Evolutionary conservation across 192 early-diverging fungal genomes (phyloP).

Genomic region (Backusella tuberculispora): DNA sequence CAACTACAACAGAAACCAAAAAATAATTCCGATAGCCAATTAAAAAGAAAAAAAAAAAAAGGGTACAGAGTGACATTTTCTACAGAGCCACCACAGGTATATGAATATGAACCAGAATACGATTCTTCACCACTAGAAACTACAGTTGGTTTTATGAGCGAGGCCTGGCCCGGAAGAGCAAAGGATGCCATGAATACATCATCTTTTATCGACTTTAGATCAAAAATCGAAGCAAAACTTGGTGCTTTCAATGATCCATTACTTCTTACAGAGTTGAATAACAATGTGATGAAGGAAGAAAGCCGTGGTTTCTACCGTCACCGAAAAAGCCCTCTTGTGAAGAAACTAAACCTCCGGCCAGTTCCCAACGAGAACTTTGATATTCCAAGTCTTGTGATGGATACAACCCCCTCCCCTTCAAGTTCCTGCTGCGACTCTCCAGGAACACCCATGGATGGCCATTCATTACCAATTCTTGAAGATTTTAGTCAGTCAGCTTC

Average conservation of each 20-base stretch:
- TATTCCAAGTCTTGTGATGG: constrained; percentile 1
- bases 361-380: constrained; percentile 5
- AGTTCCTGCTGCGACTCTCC: neutral
- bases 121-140: neutral
- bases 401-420: constrained; percentile 9
- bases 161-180: constrained; percentile 15
- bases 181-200: constrained; percentile 11
- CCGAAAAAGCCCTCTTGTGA: constrained; percentile 18
- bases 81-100: constrained; percentile 11
- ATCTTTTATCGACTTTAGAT: constrained; percentile 15
- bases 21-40: neutral
- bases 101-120: constrained; percentile 25
- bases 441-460: constrained; percentile 14
- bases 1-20: neutral
- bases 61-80: constrained; percentile 11
- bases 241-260: neutral
- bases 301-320: constrained; percentile 17
- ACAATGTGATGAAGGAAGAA: neutral
- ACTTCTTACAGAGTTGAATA: neutral
- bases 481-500: neutral
- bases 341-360: constrained; percentile 20
- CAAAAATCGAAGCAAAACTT: constrained; percentile 21
- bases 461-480: neutral
- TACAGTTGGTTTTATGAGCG: neutral
- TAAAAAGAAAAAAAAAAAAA: neutral